These are phyloP conservation scores for Oxyria digyna DNA, from an alignment of 148 eudicot genomes.

Conservation along the genomic window DNA sequence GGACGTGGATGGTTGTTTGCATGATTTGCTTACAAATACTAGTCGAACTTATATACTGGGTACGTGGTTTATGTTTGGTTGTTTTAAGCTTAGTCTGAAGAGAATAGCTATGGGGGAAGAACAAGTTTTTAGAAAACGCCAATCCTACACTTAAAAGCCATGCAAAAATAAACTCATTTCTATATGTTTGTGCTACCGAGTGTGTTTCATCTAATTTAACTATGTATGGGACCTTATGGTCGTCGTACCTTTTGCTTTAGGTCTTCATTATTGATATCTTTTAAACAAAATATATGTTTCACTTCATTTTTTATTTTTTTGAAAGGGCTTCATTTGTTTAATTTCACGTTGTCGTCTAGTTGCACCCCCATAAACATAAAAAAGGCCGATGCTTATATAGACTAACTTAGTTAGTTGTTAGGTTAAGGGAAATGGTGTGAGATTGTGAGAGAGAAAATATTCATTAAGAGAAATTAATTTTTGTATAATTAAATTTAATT, in stretches of 20 bases:
- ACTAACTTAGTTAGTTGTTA: too few species aligned
- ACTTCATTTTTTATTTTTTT: too few species aligned
- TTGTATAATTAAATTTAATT: too few species aligned
- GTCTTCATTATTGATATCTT: not conserved
- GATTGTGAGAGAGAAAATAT: too few species aligned
- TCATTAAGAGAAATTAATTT: too few species aligned
- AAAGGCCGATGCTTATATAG: too few species aligned
- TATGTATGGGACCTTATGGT: not conserved
- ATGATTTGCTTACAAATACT: not conserved
- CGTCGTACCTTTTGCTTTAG: not conserved
- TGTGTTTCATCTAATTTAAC: not conserved
- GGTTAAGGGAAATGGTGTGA: too few species aligned
- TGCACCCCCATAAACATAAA: not conserved
- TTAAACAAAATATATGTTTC: too few species aligned
- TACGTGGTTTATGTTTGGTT: not conserved
- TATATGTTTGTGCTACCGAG: not conserved
- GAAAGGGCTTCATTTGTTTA: too few species aligned
- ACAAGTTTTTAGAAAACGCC: slow-evolving; percentile 14
- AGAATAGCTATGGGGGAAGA: not conserved
- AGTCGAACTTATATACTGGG: not conserved
- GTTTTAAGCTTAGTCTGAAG: not conserved
- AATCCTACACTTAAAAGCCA: slow-evolving; percentile 19
- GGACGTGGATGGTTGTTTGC: not conserved
- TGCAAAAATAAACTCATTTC: not conserved
- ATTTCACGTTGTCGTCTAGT: not conserved